Conservation (phyloP, 2,329 filamentous ascomycete genomes). For the Scedosporium boydii region DNA sequence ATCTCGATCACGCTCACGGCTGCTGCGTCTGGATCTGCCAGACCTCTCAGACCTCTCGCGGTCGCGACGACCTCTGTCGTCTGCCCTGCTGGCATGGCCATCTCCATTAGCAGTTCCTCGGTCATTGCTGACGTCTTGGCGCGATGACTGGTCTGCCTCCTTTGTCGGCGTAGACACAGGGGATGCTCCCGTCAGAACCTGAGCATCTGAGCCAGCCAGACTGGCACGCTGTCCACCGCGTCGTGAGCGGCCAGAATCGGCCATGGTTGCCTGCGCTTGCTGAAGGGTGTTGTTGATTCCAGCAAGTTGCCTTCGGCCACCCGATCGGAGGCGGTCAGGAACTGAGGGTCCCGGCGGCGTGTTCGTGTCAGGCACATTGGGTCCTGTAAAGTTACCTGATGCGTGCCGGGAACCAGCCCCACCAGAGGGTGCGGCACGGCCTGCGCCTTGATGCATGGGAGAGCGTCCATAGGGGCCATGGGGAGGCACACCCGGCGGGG, state of each 20-base stretch:
- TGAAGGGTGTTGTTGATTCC: constrained; percentile 51
- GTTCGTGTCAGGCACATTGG: not conserved
- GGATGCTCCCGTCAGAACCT: constrained; percentile 45
- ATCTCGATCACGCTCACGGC: constrained; percentile 38
- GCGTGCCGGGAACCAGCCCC: constrained; percentile 2
- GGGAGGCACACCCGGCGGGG: constrained; percentile 23
- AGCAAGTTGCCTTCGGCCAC: constrained; percentile 43
- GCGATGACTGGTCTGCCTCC: constrained; percentile 36
- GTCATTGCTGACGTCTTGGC: constrained; percentile 24
- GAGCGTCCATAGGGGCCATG: constrained; percentile 8
- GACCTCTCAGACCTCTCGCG: constrained; percentile 32
- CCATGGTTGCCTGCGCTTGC: constrained; percentile 31
- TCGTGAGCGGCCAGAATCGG: not conserved
- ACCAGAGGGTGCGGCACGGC: constrained; percentile 5
- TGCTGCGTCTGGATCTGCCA: constrained; percentile 34
- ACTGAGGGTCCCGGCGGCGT: not conserved
- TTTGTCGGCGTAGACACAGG: constrained; percentile 37
- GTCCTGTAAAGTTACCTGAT: constrained; percentile 1
- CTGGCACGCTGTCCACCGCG: constrained; percentile 16
- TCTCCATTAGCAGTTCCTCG: constrained; percentile 23
- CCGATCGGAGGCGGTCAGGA: constrained; percentile 18
- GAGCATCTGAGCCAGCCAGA: constrained; percentile 45
- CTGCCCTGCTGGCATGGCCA: constrained; percentile 28
- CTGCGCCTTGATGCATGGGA: constrained; percentile 5
- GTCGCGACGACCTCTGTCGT: constrained; percentile 34